These are phyloP conservation scores for Acarospora socialis DNA, from an alignment of 2,329 filamentous ascomycete genomes.

Conservation along the genomic window DNA sequence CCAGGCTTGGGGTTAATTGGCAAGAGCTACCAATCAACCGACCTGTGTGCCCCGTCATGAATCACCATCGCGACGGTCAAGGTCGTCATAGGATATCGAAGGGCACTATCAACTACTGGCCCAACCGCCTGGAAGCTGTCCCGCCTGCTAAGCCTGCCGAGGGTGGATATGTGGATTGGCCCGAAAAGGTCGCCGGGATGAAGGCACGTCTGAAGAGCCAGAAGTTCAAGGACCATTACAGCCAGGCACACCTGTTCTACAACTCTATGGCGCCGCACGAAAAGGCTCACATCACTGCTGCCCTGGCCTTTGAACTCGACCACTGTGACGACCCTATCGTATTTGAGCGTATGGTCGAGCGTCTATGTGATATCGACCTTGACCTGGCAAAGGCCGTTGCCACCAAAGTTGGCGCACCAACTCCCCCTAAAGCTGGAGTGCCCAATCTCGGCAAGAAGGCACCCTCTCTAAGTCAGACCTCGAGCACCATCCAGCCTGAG, in stretches of 20 bases:
- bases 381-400: slow-evolving; percentile 55
- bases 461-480: slow-evolving; percentile 47
- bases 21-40: slow-evolving; percentile 65
- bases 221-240: slow-evolving; percentile 67
- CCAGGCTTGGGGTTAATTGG: slow-evolving; percentile 59
- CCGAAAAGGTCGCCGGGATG: slow-evolving; percentile 50
- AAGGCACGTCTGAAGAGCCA: slow-evolving; percentile 54
- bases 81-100: slow-evolving; percentile 60
- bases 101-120: slow-evolving; percentile 66
- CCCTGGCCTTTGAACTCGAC: slow-evolving; percentile 58
- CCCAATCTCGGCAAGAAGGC: slow-evolving; percentile 54
- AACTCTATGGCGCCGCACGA: slow-evolving; percentile 59
- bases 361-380: slow-evolving; percentile 59
- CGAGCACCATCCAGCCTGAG: slow-evolving; percentile 50
- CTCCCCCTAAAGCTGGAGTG: slow-evolving; percentile 38
- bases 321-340: slow-evolving; percentile 70
- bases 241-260: slow-evolving; percentile 69
- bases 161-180: slow-evolving; percentile 56
- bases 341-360: slow-evolving; percentile 53
- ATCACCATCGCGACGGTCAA: slow-evolving; percentile 60
- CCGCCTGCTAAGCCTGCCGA: slow-evolving; percentile 48
- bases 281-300: slow-evolving; percentile 45
- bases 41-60: slow-evolving; percentile 60
- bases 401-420: slow-evolving; percentile 51
- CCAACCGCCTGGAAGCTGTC: slow-evolving; percentile 51